Evolutionary conservation across 176 grass and related monocot species (phyloP), one percentile per base, ranked within the genome.

Genomic region (Echinochloa phyllopogon): DNA sequence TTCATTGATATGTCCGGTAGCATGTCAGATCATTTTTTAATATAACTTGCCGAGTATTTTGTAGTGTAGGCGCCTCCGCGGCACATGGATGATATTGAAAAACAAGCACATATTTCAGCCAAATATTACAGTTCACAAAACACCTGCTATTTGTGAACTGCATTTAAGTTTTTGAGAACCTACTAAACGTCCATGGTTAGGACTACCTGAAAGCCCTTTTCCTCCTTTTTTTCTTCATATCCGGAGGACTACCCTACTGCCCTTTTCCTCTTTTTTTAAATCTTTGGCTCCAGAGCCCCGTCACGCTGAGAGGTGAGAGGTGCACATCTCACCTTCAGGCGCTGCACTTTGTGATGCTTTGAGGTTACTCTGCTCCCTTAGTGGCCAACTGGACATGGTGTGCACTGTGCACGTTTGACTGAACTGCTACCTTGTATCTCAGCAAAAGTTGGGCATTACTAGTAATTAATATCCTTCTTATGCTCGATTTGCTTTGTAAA

Each of bases 401-500:
- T 29, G 7, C 12, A 8, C 9, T 70, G 14, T 29, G 7, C 12
- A 8, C 9, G 8, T 69, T 70, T 70, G 38, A 70, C 65, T 44
- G 79, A 18, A 56, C 49, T 57, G 14, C 25, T 74, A 49, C 41
- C 20, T 74, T 63, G 29, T 74, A 49, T 81, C 6, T 67, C 20
- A 67, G 48, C 33, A 0, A 81, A 53, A 20, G 3, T 40, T 68
- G 45, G 63, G 27, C 47, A 40, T 68, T 65, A n/a, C n/a, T n/a
- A 50, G n/a, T 80, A 36, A 33, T 33, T 33, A 33, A 1, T 33
- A 33, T 38, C 17, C 10, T 49, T 77, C 14, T 14, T 77, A 72
- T 86, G 24, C 72, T 77, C 75, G 1, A 36, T 90, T 89, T 82
- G 14, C 52, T 23, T n/a, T 76, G 13, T 83, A 69, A 47, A 82